Evolutionary conservation across 2,329 filamentous ascomycete genomes (phyloP), one percentile per base, ranked within the genome.

Genomic region (Chalara sp.): DNA sequence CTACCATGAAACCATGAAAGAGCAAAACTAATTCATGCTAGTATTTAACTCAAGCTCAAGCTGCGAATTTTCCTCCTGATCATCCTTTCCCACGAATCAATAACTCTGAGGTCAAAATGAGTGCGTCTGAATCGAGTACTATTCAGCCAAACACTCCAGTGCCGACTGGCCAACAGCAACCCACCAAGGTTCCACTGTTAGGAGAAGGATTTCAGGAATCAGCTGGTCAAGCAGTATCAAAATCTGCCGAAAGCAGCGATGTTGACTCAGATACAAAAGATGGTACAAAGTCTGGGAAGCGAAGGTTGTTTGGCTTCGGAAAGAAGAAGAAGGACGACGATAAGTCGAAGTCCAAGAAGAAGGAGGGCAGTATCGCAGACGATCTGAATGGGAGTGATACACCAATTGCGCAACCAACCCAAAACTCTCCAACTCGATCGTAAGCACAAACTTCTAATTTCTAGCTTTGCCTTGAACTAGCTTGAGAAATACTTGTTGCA

Each of bases 251-350:
- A 13, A 61, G 52, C 50, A 61, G 59, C 46, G 60, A 63, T 52
- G 35, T 49, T 28, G 61, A 65, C 44, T 46, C 47, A n/a, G 61
- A 61, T 40, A 46, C 39, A 28, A 41, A 42, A 31, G 64, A 68
- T n/a, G 68, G 67, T 32, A 58, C 58, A 28, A 76, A 74, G 58
- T 57, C 61, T 49, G 77, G 79, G 66, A 83, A 78, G 67, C 72
- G 79, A 56, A 73, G 74, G 53, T 68, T 84, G 31, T 84, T 83
- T 65, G 75, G 78, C 5, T 76, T 84, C 53, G 79, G 78, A 51
- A 83, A 79, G 71, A 84, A 79, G 71, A 84, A 83, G 69, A 83
- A 80, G 69, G 68, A 70, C 46, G 70, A 75, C 44, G 70, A 74
- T 31, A 71, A 72, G 51, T 61, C 65, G 43, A 73, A 72, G 59